Evolutionary conservation across 2,329 filamentous ascomycete species (phyloP), one percentile per base, ranked within the genome.

Genomic region (Xylaria digitata): DNA sequence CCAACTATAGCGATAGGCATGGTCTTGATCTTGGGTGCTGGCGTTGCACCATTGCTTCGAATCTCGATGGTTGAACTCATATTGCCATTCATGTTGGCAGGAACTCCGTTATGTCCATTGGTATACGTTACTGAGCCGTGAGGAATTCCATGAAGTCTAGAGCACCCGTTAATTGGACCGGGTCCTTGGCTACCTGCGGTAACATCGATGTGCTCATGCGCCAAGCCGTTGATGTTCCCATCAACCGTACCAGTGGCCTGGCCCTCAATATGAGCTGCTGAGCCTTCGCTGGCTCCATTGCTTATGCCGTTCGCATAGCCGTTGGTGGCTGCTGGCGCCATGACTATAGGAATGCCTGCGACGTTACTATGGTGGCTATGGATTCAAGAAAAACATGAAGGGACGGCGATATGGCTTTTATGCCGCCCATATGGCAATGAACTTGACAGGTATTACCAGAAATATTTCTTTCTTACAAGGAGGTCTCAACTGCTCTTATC

Each of bases 1-100:
- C 77, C 77, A 19, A 80, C 74, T 55, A 77, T 77, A 21, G 78
- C 78, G 56, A 80, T 76, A 34, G 78, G 78, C 68, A 68, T 73
- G 9, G 40, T 6, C 59, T 72, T 73, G 9, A 64, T 54, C 34
- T 66, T 71, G 3, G 67, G 57, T 3, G 26, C 6, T 0, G 67
- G 42, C 19, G 60, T 17, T 19, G 34, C 40, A 13, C 19, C 30
- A n/a, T 62, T 56, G 34, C 13, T 65, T 37, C 23, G 43, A 46
- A 26, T 23, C 13, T 66, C 54, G 26, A 56, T 60, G 37, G 64
- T 66, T 2, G 45, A 59, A 9, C 62, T n/a, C 9, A 56, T 56
- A 26, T 71, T 71, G 30, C 62, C 64, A 6, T 64, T 26, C n/a
- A 65, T 66, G 26, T 72, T 74, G 66, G 50, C 6, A 43, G 66